Evolutionary conservation across 1,139 yeast species (phyloP), one percentile per base, ranked within the genome.

Genomic region (Hyphopichia khmerensis): DNA sequence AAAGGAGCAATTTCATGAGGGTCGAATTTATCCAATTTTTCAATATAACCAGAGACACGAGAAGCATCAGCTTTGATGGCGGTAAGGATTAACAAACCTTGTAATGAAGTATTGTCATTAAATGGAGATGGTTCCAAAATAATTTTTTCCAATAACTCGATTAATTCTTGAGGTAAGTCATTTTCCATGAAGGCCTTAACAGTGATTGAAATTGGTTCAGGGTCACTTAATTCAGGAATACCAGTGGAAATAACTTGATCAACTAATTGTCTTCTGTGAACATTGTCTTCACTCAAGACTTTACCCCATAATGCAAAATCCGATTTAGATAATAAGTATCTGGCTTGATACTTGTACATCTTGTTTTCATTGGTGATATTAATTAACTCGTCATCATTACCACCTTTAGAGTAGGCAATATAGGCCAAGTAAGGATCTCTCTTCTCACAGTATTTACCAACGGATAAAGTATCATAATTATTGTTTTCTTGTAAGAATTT

Each of bases 361-460:
- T 95, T 82, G 67, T 93, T 93, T 60, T 95, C 99, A 62, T 93
- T 93, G 53, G 99, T 93, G 64, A 93, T 90, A 58, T 82, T 77
- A 57, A 93, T 81, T 60, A 93, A 80, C 65, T 93, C 99, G 48
- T 77, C 84, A 64, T 93, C 96, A 58, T 93, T 91, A 44, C 79
- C 76, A 62, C 99, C 99, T 70, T 90, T 91, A 50, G 95, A 95
- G 66, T 93, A 93, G 43, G 96, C 95, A 68, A 93, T 93, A 66
- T 89, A 93, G 16, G 99, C 99, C 64, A 93, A 77, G 71, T 89
- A 93, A 48, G 99, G 99, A 61, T 93, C 99, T 67, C 99, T 86
- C 81, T 89, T 93, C 69, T 95, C 99, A 79, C 99, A 95, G 75
- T 93, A 93, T 63, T 84, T 90, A 77, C 99, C 99, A 55, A 93